These are phyloP conservation scores for Chaetomiaceae sp. DNA, from an alignment of 2,329 filamentous ascomycete species.

Conservation along the genomic window DNA sequence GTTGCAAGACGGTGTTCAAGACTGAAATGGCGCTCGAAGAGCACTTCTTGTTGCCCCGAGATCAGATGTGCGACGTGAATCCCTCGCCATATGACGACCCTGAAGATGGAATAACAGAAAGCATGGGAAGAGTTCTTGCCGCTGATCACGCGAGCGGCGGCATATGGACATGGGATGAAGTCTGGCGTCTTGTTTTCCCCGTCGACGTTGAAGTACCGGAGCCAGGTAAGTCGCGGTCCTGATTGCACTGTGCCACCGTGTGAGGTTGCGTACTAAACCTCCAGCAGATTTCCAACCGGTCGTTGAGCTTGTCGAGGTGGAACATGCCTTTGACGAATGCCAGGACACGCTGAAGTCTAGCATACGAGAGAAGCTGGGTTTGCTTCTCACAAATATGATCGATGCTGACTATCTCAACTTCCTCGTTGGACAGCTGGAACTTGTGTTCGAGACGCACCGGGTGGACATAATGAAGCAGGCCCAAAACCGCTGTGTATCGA, in stretches of 20 bases:
- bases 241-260: neutral
- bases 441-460: conserved; percentile 22
- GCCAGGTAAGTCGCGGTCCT: conserved; percentile 13
- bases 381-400: conserved; percentile 17
- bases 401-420: conserved; percentile 21
- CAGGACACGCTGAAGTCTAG: conserved; percentile 18
- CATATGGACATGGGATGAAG: conserved; percentile 16
- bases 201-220: conserved; percentile 12
- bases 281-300: conserved; percentile 18
- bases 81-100: neutral
- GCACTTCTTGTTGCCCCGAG: conserved; percentile 19
- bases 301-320: conserved; percentile 21
- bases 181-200: conserved; percentile 21
- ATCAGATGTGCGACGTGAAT: conserved; percentile 20
- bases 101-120: conserved; percentile 20
- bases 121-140: conserved; percentile 1
- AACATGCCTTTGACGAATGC: conserved; percentile 19
- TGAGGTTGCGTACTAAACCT: neutral
- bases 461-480: conserved; percentile 20
- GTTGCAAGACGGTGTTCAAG: conserved; percentile 16
- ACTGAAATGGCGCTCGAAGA: conserved; percentile 4
- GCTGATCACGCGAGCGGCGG: neutral
- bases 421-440: conserved; percentile 20
- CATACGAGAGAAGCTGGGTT: conserved; percentile 19
- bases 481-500: neutral